Conservation (phyloP, 495 filamentous ascomycete genomes). For the Hypoxylon trugodes region DNA sequence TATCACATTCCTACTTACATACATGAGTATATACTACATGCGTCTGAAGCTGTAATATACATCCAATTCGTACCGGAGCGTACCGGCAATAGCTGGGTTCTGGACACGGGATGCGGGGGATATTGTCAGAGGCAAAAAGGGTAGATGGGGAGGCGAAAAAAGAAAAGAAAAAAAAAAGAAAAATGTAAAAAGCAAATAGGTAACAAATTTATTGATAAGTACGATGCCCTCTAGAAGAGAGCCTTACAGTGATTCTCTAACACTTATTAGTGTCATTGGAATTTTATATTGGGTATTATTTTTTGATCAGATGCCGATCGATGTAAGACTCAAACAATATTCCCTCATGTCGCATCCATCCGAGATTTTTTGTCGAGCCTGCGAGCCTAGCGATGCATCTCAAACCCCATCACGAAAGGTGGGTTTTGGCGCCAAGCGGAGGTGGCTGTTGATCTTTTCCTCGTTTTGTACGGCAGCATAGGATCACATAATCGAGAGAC, state of each 20-base stretch:
- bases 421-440: conserved; percentile 25
- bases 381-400: conserved; percentile 33
- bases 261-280: background rate
- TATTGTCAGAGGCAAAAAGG: conserved; percentile 8
- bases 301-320: conserved; percentile 6
- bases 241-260: background rate
- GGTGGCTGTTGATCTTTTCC: conserved; percentile 38
- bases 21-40: background rate
- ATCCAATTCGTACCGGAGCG: conserved; percentile 9
- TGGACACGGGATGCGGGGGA: conserved; percentile 23
- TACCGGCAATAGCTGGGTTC: conserved; percentile 16
- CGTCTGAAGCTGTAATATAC: conserved; percentile 9
- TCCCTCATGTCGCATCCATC: conserved; percentile 24
- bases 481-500: conserved; percentile 26
- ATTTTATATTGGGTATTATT: background rate
- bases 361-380: conserved; percentile 30
- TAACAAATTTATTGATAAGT: conserved; percentile 6
- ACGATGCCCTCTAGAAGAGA: background rate
- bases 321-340: conserved; percentile 8
- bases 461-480: conserved; percentile 18
- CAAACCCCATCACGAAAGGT: conserved; percentile 26
- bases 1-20: conserved; percentile 32
- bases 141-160: background rate
- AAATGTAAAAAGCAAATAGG: background rate
- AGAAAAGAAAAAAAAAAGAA: conserved; percentile 5